Evolutionary conservation across 176 grass and related monocot genomes (phyloP).

Genomic region (Carex kokanica): DNA sequence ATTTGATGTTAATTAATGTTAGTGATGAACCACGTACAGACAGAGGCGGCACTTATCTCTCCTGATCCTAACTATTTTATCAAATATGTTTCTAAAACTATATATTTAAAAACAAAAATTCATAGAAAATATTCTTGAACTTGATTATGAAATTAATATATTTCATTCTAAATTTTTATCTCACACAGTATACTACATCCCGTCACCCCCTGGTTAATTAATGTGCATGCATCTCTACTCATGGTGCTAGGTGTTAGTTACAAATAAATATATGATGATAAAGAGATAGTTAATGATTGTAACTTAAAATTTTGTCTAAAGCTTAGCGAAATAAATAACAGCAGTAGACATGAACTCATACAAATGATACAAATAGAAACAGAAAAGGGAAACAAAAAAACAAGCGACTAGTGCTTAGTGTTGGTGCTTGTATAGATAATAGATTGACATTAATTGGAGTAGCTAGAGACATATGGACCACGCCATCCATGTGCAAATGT

Average conservation of each 20-base stretch:
- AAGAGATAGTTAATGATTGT: neutral
- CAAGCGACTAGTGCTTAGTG: neutral
- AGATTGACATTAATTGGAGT: neutral
- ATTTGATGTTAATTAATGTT: neutral
- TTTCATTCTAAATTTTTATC: neutral
- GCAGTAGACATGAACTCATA: neutral
- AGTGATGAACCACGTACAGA: neutral
- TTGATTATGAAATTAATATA: neutral
- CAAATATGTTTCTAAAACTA: neutral
- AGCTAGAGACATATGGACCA: neutral
- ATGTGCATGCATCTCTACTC: neutral
- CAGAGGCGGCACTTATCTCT: neutral
- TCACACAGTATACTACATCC: neutral
- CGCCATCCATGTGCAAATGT: neutral
- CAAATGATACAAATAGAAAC: neutral
- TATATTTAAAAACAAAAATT: neutral
- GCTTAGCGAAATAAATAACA: neutral
- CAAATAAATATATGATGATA: neutral
- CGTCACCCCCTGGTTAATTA: neutral
- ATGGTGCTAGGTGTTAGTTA: neutral
- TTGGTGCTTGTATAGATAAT: constrained; percentile 3
- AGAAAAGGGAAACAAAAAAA: neutral
- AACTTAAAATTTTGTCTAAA: neutral
- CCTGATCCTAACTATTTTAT: neutral
- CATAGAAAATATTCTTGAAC: neutral